These are phyloP conservation scores for Amaranthus tricolor DNA, from an alignment of 179 eudicot genomes.

Conservation along the genomic window DNA sequence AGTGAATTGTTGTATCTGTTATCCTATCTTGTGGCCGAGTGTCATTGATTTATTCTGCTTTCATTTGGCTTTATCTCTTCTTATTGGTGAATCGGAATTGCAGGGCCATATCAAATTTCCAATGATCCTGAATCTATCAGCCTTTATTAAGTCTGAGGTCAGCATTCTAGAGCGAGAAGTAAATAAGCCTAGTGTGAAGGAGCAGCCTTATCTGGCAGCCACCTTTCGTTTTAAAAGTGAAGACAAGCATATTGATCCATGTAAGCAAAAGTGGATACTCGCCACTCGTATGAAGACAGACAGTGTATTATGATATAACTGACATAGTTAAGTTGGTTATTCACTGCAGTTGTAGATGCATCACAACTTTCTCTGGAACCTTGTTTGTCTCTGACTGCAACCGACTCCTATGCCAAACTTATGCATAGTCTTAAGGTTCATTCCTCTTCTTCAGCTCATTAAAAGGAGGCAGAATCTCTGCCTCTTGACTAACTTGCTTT, in stretches of 20 bases:
- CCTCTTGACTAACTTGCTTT: neutral
- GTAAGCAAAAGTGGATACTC: slow-evolving; percentile 17
- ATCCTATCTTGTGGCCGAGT: neutral
- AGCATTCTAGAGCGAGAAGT: slow-evolving; percentile 42
- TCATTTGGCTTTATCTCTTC: slow-evolving; percentile 1
- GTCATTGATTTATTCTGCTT: neutral
- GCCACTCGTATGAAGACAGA: slow-evolving; percentile 12
- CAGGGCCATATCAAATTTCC: slow-evolving; percentile 85
- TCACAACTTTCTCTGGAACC: slow-evolving; percentile 20
- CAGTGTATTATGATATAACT: neutral
- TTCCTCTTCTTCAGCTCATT: slow-evolving; percentile 9
- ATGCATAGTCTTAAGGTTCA: slow-evolving; percentile 30
- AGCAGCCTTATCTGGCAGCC: slow-evolving; percentile 28
- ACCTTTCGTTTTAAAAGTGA: slow-evolving; percentile 23
- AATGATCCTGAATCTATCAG: slow-evolving; percentile 52
- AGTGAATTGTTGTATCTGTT: neutral
- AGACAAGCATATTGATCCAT: slow-evolving; percentile 23
- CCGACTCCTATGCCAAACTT: slow-evolving; percentile 24
- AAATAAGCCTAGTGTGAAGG: slow-evolving; percentile 20
- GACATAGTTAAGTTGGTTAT: slow-evolving; percentile 12
- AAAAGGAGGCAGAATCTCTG: neutral
- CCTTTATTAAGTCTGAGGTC: slow-evolving; percentile 49
- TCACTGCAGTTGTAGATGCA: slow-evolving; percentile 17
- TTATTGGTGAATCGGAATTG: slow-evolving; percentile 7
- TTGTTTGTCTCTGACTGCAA: slow-evolving; percentile 22